These are phyloP conservation scores for Typha latifolia DNA, from an alignment of 176 grass and related monocot genomes.

Conservation along the genomic window DNA sequence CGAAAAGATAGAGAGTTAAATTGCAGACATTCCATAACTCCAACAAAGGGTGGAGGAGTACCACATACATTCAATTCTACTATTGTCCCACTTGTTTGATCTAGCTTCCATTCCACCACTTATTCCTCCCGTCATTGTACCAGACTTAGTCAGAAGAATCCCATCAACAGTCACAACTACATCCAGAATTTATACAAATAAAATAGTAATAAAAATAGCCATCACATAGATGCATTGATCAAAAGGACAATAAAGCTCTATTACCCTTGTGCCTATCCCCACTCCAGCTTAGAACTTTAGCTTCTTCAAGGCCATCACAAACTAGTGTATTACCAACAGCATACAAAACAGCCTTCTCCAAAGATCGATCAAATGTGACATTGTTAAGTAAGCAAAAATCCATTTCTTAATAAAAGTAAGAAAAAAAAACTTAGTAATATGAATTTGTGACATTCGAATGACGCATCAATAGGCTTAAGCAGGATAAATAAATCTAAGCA, in stretches of 20 bases:
- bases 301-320: constrained; percentile 97
- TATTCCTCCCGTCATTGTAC: constrained; percentile 98
- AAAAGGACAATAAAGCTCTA: constrained; percentile 21
- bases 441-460: too few relatives aligned
- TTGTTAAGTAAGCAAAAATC: constrained; percentile 59
- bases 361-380: constrained; percentile 86
- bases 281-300: constrained; percentile 89
- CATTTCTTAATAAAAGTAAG: too few relatives aligned
- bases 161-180: constrained; percentile 93
- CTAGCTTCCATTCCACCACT: constrained; percentile 98
- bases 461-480: too few relatives aligned
- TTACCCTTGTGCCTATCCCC: constrained; percentile 96
- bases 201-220: constrained; percentile 18
- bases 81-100: constrained; percentile 99
- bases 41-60: constrained; percentile 3
- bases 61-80: constrained; percentile 55
- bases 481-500: too few relatives aligned
- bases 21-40: constrained; percentile 6
- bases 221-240: constrained; percentile 19
- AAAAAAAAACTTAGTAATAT: too few relatives aligned
- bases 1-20: constrained; percentile 20
- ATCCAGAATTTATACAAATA: constrained; percentile 12
- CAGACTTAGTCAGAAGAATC: constrained; percentile 89
- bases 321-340: constrained; percentile 99
- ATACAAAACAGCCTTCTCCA: constrained; percentile 97